A percentile compares a stretch with the other conserved stretches of the same genome.
Evolutionary conservation across 2,329 filamentous ascomycete genomes (phyloP).

Genomic region (Metarhizium brunneum): DNA sequence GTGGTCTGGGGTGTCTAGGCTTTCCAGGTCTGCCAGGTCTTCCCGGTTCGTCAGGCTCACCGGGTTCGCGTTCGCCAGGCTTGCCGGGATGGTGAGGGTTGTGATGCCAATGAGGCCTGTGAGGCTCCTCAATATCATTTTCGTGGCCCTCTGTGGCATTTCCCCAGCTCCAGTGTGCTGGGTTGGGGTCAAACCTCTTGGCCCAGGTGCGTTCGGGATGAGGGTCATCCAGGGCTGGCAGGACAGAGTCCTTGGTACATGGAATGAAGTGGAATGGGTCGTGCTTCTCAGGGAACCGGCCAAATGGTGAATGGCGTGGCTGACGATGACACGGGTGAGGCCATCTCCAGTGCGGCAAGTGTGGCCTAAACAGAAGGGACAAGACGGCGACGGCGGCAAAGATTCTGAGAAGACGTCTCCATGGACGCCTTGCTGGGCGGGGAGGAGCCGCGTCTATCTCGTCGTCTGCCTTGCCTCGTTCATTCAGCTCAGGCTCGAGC

Average conservation of each 20-base stretch:
- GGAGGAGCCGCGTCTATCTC: neutral
- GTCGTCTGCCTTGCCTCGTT: neutral
- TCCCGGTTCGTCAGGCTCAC: neutral
- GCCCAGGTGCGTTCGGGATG: conserved; percentile 29
- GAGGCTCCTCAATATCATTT: neutral
- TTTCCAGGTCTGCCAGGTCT: neutral
- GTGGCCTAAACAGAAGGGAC: neutral
- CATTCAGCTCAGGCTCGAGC: neutral
- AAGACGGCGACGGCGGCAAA: conserved; percentile 1
- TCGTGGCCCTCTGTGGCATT: conserved; percentile 8
- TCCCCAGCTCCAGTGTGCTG: conserved; percentile 38
- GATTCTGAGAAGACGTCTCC: neutral
- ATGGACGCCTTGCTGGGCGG: neutral
- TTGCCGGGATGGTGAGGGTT: neutral
- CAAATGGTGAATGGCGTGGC: conserved; percentile 6
- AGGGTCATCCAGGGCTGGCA: conserved; percentile 31
- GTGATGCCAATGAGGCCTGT: neutral
- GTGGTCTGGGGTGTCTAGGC: neutral
- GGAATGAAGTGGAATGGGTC: conserved; percentile 39
- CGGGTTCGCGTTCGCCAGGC: neutral
- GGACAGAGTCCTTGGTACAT: conserved; percentile 32
- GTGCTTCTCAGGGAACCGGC: conserved; percentile 26
- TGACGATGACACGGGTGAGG: conserved; percentile 4
- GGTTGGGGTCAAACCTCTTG: conserved; percentile 32
- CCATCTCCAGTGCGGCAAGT: conserved; percentile 1